Conservation (phyloP, 1,284 basidiomycete species). For the Papiliotrema flavescens region DNA sequence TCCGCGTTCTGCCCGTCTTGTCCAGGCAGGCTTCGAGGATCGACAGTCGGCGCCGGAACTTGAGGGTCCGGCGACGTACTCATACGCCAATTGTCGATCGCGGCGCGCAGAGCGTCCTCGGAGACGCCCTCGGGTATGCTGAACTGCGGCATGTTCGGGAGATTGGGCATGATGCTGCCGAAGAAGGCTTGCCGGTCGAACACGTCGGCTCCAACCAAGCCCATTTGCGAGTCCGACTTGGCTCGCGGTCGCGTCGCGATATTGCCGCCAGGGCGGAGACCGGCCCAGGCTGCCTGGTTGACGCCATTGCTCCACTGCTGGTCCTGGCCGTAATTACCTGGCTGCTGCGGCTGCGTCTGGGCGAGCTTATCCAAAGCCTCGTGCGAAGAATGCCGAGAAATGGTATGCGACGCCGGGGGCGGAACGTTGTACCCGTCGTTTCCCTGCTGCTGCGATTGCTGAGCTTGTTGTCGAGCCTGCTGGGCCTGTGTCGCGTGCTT, state of each 20-base stretch:
- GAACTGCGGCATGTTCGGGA: background rate
- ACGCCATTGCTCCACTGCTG: background rate
- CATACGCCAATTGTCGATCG: constrained; percentile 27
- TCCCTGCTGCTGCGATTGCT: constrained; percentile 6
- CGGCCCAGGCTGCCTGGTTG: background rate
- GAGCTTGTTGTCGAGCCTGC: constrained; percentile 20
- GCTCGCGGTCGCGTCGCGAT: constrained; percentile 27
- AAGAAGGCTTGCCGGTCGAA: constrained; percentile 37
- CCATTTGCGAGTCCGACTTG: constrained; percentile 43
- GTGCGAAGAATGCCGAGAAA: constrained; percentile 9
- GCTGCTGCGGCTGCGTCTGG: background rate
- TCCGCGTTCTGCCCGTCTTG: constrained; percentile 15
- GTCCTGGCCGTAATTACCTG: background rate
- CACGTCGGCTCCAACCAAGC: constrained; percentile 5
- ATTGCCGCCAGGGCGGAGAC: background rate
- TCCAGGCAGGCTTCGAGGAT: constrained; percentile 38
- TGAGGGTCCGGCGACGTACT: constrained; percentile 1
- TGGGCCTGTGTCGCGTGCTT: constrained; percentile 28
- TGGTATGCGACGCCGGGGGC: constrained; percentile 8
- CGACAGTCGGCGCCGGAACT: constrained; percentile 20
- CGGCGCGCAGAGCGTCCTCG: background rate
- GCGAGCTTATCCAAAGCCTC: constrained; percentile 6
- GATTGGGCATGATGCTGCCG: constrained; percentile 8
- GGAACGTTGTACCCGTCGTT: constrained; percentile 14
- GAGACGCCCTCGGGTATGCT: constrained; percentile 1